A percentile compares a stretch with the other conserved stretches of the same genome.
Evolutionary conservation across 208 protist species (phyloP).

Genomic region (Leishmania guyanensis): DNA sequence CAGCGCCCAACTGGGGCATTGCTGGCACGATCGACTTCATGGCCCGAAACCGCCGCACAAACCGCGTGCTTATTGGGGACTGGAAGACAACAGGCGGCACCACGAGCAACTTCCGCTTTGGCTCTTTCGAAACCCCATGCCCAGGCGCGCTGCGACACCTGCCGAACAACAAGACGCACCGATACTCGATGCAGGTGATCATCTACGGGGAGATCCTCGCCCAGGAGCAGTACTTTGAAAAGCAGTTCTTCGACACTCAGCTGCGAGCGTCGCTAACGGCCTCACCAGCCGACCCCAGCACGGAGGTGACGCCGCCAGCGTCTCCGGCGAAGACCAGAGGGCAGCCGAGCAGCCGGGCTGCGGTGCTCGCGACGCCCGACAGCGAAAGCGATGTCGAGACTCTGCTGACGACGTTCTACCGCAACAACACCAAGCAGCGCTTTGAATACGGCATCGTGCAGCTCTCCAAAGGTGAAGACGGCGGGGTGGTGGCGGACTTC

Average conservation of each 20-base stretch:
- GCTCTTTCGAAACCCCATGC: constrained; percentile 72
- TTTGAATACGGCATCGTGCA: constrained; percentile 87
- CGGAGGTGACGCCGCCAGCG: neutral
- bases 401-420: constrained; percentile 27
- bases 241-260: constrained; percentile 60
- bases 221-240: constrained; percentile 65
- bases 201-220: constrained; percentile 80
- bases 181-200: constrained; percentile 86
- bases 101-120: constrained; percentile 80
- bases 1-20: constrained; percentile 60
- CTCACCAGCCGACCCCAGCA: neutral
- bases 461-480: constrained; percentile 69
- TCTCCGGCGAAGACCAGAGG: neutral
- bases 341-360: neutral
- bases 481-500: constrained; percentile 62
- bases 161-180: constrained; percentile 82
- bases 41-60: constrained; percentile 59
- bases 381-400: neutral
- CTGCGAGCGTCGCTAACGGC: constrained; percentile 31
- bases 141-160: constrained; percentile 74
- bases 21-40: constrained; percentile 87
- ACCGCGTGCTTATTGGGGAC: constrained; percentile 78
- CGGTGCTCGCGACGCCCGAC: neutral
- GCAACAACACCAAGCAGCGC: constrained; percentile 22
- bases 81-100: constrained; percentile 88